Evolutionary conservation across 176 grass and related monocot genomes (phyloP).

Genomic region (Neostapfia colusana): DNA sequence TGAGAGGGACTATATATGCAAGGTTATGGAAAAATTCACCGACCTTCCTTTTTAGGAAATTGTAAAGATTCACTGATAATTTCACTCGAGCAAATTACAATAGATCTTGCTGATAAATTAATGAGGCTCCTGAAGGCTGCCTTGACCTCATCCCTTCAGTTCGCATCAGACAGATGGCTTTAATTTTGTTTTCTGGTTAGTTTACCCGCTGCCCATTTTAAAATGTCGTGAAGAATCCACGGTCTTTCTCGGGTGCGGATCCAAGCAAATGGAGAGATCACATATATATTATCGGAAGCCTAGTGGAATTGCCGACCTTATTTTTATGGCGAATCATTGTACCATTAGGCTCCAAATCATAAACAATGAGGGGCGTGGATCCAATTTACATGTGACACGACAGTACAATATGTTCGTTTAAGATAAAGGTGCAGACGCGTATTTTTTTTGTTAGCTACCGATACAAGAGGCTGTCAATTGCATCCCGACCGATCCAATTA

Average conservation of each 20-base stretch:
- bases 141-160: not conserved
- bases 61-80: not conserved
- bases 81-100: not conserved
- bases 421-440: constrained; percentile 10
- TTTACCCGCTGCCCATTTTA: not conserved
- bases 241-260: constrained; percentile 25
- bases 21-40: not conserved
- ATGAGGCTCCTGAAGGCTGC: too few relatives aligned
- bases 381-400: constrained; percentile 19
- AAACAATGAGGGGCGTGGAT: not conserved
- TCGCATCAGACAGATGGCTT: not conserved
- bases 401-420: constrained; percentile 22
- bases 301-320: constrained; percentile 42
- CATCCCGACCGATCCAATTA: constrained; percentile 4
- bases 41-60: not conserved
- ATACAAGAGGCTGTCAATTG: constrained; percentile 1
- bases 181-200: not conserved
- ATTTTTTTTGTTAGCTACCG: constrained; percentile 18
- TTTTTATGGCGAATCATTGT: constrained; percentile 49
- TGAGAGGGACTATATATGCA: too few relatives aligned
- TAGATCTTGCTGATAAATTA: too few relatives aligned
- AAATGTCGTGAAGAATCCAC: not conserved
- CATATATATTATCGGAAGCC: not conserved
- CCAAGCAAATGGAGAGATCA: constrained; percentile 9
- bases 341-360: constrained; percentile 5